phyloP scores from a whole-genome alignment of 1,284 basidiomycete species.

The Sporisorium iseilematis-ciliati region DNA sequence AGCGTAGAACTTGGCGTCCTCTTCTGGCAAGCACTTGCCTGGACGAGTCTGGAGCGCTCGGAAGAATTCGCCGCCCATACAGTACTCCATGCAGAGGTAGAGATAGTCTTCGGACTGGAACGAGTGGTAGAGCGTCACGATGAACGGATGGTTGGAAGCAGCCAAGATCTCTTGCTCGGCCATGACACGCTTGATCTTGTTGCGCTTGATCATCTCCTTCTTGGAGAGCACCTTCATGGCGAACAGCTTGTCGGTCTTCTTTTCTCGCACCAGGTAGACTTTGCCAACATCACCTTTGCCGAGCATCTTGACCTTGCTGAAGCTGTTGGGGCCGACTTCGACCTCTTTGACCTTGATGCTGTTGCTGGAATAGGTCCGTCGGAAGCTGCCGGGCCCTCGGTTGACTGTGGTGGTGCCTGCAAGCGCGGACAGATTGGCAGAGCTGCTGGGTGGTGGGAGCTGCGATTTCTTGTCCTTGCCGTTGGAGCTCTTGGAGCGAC shows the following conservation, averaged over 20 bases:
- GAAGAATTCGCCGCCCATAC: conserved; percentile 99
- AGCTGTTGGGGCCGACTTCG: conserved; percentile 65
- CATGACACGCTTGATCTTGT: conserved; percentile 69
- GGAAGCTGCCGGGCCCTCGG: conserved; percentile 76
- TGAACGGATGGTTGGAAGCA: conserved; percentile 68
- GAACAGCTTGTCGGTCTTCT: conserved; percentile 62
- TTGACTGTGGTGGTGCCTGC: conserved; percentile 67
- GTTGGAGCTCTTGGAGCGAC: conserved; percentile 52
- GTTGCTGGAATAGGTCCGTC: conserved; percentile 94
- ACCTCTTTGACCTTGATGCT: conserved; percentile 87
- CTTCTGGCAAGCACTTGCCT: conserved; percentile 93
- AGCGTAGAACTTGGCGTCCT: conserved; percentile 95
- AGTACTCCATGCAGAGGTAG: conserved; percentile 76
- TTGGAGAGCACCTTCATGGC: conserved; percentile 70
- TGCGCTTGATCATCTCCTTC: conserved; percentile 69
- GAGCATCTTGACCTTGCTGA: conserved; percentile 69
- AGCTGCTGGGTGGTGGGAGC: conserved; percentile 81
- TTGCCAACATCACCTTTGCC: conserved; percentile 70
- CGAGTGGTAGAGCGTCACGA: conserved; percentile 68
- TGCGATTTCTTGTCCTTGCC: conserved; percentile 75
- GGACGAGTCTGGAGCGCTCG: conserved; percentile 84
- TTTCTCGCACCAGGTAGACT: conserved; percentile 67
- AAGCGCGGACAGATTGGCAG: conserved; percentile 70
- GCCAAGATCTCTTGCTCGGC: conserved; percentile 68
- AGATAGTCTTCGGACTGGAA: conserved; percentile 69